Percentiles rank a stretch among this genome's conserved stretches.
Evolutionary conservation across 1,284 basidiomycete genomes (phyloP).

Genomic region (Phellopilus nigrolimitatus): DNA sequence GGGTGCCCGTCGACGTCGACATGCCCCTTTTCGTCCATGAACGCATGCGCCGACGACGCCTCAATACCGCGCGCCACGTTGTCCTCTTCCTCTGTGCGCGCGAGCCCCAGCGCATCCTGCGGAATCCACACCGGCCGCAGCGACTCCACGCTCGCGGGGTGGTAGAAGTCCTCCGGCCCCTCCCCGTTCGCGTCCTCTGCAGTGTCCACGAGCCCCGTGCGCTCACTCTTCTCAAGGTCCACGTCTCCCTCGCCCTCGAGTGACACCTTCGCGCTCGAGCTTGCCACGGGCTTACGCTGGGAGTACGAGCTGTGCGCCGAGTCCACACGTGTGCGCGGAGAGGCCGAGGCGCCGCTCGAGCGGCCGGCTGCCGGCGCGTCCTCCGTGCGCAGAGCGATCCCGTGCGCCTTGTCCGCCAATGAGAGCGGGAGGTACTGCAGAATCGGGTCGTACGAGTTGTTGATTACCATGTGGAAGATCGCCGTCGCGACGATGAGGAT

Average conservation of each 20-base stretch:
- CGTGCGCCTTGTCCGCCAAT: conserved; percentile 15
- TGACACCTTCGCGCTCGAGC: no score
- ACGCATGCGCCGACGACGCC: conserved; percentile 51
- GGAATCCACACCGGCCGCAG: conserved; percentile 83
- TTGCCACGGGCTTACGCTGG: no score
- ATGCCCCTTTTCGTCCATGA: conserved; percentile 64
- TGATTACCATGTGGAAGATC: conserved; percentile 64
- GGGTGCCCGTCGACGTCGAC: conserved; percentile 49
- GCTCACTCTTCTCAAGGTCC: conserved; percentile 7
- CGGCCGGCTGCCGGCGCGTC: conserved; percentile 5
- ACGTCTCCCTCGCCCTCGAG: conserved; percentile 9
- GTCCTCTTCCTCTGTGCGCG: conserved; percentile 45
- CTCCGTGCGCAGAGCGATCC: no score
- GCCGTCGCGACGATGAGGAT: conserved; percentile 80
- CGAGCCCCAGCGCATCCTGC: conserved; percentile 58
- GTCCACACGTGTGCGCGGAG: no score
- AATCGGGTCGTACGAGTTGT: conserved; percentile 66
- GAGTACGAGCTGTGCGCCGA: neutral
- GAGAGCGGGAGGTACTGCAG: conserved; percentile 55
- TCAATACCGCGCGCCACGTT: conserved; percentile 58
- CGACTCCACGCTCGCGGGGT: conserved; percentile 72
- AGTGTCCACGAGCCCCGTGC: neutral
- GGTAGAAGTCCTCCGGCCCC: conserved; percentile 56
- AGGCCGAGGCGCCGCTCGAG: no score
- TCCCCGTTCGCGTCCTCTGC: neutral